Evolutionary conservation across 2,329 filamentous ascomycete species (phyloP).

Genomic region (Cladosporium cucumerinum): DNA sequence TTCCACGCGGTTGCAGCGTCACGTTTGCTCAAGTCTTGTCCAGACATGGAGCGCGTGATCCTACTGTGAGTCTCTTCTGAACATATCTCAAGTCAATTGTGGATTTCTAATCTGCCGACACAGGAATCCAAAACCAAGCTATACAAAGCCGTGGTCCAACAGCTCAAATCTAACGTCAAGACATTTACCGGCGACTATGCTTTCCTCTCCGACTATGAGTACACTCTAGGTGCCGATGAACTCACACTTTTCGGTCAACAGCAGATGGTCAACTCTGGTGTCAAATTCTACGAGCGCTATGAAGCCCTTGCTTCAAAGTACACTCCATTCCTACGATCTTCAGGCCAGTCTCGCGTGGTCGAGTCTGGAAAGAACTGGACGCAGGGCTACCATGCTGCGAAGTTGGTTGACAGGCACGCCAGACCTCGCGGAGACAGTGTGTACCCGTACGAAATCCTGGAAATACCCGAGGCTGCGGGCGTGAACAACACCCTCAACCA

Average conservation of each 20-base stretch:
- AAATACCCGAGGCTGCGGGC: constrained; percentile 63
- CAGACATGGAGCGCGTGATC: constrained; percentile 80
- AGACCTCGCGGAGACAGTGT: constrained; percentile 36
- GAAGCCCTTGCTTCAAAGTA: constrained; percentile 54
- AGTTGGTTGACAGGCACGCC: constrained; percentile 42
- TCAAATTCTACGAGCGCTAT: constrained; percentile 74
- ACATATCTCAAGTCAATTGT: no score
- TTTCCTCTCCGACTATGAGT: constrained; percentile 70
- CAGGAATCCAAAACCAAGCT: constrained; percentile 55
- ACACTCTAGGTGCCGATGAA: constrained; percentile 66
- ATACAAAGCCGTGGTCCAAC: constrained; percentile 63
- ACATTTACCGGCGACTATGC: constrained; percentile 61
- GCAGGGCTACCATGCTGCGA: constrained; percentile 64
- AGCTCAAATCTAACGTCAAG: constrained; percentile 58
- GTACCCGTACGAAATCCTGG: constrained; percentile 57
- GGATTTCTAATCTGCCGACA: not conserved
- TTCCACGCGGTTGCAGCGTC: constrained; percentile 67
- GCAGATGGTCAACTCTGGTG: constrained; percentile 71
- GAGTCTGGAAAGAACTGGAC: constrained; percentile 74
- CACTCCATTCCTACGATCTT: constrained; percentile 68
- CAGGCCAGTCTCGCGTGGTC: constrained; percentile 68
- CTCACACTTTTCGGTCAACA: constrained; percentile 66
- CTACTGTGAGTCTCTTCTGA: constrained; percentile 55
- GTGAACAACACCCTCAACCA: constrained; percentile 82
- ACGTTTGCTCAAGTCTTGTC: constrained; percentile 80